phyloP scores from a whole-genome alignment of 768 basidiomycete genomes.

The Hericium coralloides region DNA sequence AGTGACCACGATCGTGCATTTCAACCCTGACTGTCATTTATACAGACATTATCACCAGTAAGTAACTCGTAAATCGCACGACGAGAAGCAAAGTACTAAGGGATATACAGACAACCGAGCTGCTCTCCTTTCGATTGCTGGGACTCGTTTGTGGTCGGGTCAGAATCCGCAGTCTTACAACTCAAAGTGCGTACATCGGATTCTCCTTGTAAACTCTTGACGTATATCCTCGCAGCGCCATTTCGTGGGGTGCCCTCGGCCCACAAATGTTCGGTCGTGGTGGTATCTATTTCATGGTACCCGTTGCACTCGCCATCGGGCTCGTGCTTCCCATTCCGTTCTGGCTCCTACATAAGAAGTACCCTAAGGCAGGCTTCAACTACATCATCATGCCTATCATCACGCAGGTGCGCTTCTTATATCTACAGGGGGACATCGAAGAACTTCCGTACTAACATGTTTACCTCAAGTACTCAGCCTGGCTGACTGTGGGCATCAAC shows the following conservation, averaged over 20 bases:
- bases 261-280: conserved; percentile 23
- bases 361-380: conserved; percentile 20
- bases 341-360: conserved; percentile 23
- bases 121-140: conserved; percentile 20
- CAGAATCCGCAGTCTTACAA: conserved; percentile 23
- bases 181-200: conserved; percentile 12
- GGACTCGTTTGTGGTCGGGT: conserved; percentile 25
- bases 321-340: conserved; percentile 26
- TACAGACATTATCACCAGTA: conserved; percentile 8
- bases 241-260: conserved; percentile 25
- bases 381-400: conserved; percentile 20
- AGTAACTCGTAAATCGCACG: conserved; percentile 1
- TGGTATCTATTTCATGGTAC: conserved; percentile 18
- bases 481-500: conserved; percentile 25
- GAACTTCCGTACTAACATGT: not conserved
- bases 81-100: conserved; percentile 11
- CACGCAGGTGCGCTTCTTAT: conserved; percentile 10
- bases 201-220: not conserved
- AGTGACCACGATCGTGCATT: not conserved
- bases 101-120: conserved; percentile 18
- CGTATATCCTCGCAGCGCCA: conserved; percentile 8
- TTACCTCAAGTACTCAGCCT: conserved; percentile 16
- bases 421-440: not conserved
- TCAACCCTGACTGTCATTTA: too few species aligned
- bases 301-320: conserved; percentile 21